phyloP scores from a whole-genome alignment of 345 rosid genomes.

The Citrus hindsii region DNA sequence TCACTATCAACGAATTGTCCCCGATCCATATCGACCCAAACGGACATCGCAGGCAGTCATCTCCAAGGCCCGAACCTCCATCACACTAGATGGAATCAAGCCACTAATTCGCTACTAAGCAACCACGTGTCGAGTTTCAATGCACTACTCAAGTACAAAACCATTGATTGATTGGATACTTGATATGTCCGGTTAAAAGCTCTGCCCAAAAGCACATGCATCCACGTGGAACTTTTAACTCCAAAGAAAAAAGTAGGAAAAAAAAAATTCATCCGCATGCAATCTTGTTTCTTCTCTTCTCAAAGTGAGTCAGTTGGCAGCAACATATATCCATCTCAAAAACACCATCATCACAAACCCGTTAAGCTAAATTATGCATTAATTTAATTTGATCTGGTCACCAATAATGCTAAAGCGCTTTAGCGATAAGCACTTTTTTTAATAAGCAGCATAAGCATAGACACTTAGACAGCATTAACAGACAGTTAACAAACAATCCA shows the following conservation, averaged over 20 bases:
- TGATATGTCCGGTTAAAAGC: background rate
- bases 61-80: background rate
- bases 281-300: background rate
- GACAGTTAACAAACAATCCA: constrained; percentile 14
- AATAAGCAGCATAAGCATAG: background rate
- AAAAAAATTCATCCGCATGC: constrained; percentile 1
- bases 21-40: no score
- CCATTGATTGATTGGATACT: background rate
- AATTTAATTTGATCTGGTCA: background rate
- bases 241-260: no score
- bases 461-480: background rate
- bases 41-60: no score
- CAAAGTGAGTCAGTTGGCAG: background rate
- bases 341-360: background rate
- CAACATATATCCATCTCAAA: background rate
- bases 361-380: background rate
- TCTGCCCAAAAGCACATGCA: background rate
- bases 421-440: background rate
- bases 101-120: background rate
- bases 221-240: background rate
- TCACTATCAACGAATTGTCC: no score
- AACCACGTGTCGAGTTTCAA: background rate
- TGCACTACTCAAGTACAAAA: background rate
- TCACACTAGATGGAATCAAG: background rate
- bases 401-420: background rate